These are phyloP conservation scores for Exophiala bonariae DNA, from an alignment of 2,329 filamentous ascomycete species.

Conservation along the genomic window DNA sequence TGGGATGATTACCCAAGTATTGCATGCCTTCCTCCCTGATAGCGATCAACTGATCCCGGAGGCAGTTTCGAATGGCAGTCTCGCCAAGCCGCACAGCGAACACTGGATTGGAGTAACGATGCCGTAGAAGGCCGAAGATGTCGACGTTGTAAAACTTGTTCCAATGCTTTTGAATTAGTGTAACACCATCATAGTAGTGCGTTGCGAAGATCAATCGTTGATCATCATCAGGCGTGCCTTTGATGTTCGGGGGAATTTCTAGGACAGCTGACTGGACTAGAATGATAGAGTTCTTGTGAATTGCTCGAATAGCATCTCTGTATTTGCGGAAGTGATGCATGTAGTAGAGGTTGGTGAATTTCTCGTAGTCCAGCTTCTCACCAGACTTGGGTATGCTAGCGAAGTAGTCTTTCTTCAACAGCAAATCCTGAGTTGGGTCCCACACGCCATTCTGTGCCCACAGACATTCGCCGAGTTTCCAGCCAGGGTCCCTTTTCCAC, in stretches of 20 bases:
- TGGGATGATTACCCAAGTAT: slow-evolving; percentile 83
- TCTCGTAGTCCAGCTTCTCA: slow-evolving; percentile 72
- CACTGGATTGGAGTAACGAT: slow-evolving; percentile 81
- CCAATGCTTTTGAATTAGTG: slow-evolving; percentile 97
- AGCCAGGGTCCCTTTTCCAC: slow-evolving; percentile 82
- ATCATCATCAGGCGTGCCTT: slow-evolving; percentile 85
- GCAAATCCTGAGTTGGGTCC: slow-evolving; percentile 75
- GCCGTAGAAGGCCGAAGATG: slow-evolving; percentile 85
- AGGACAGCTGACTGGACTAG: slow-evolving; percentile 89
- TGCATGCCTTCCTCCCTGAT: slow-evolving; percentile 86
- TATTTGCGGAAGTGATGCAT: slow-evolving; percentile 82
- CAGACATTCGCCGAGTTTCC: slow-evolving; percentile 91
- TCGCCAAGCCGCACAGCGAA: slow-evolving; percentile 93
- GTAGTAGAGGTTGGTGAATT: slow-evolving; percentile 89
- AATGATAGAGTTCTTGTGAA: slow-evolving; percentile 81
- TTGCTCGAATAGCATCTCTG: slow-evolving; percentile 68
- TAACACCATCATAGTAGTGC: slow-evolving; percentile 96
- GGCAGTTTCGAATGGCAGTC: slow-evolving; percentile 88
- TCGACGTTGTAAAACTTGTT: slow-evolving; percentile 97
- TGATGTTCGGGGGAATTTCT: slow-evolving; percentile 85
- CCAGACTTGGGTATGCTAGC: slow-evolving; percentile 73
- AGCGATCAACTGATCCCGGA: slow-evolving; percentile 80
- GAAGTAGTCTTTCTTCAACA: slow-evolving; percentile 88
- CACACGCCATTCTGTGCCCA: slow-evolving; percentile 98
- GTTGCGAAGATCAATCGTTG: slow-evolving; percentile 87